phyloP scores from a whole-genome alignment of 164 flowering plant genomes.

The Kingdonia uniflora region DNA sequence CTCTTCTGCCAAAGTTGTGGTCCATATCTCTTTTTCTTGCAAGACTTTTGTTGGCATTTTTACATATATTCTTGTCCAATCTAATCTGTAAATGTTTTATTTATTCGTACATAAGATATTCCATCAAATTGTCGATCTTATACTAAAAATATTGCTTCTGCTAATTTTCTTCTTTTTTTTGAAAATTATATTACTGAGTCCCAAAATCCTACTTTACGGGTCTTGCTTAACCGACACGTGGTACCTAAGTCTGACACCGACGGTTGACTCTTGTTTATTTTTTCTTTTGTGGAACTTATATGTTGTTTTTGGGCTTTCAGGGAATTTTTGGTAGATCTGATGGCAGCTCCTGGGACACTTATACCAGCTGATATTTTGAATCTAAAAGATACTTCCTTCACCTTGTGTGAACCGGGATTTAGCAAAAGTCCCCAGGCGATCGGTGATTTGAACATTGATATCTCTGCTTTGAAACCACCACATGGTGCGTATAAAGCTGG shows the following conservation, averaged over 20 bases:
- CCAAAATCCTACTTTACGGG: no score
- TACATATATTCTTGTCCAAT: no score
- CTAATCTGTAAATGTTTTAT: no score
- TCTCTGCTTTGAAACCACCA: conserved; percentile 19
- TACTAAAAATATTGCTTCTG: no score
- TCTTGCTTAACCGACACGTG: no score
- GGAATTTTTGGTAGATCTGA: conserved; percentile 96
- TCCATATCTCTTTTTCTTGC: no score
- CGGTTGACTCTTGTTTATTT: not conserved
- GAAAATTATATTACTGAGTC: no score
- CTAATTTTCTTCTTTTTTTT: no score
- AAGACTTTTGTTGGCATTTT: no score
- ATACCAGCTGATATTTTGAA: conserved; percentile 81
- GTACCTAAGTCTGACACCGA: not conserved
- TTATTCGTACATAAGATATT: no score
- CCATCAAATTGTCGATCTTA: no score
- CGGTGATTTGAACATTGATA: conserved; percentile 21
- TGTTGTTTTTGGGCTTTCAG: conserved; percentile 29
- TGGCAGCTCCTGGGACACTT: conserved; percentile 97
- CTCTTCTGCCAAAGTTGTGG: no score
- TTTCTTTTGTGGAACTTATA: conserved; percentile 8
- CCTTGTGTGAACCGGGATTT: conserved; percentile 30
- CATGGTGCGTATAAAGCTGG: conserved; percentile 22
- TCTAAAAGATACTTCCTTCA: conserved; percentile 42
- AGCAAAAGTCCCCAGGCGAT: conserved; percentile 23